Evolutionary conservation across 805 yeast genomes (phyloP), one percentile per base, ranked within the genome.

Genomic region (Cyberlindnera veronae): DNA sequence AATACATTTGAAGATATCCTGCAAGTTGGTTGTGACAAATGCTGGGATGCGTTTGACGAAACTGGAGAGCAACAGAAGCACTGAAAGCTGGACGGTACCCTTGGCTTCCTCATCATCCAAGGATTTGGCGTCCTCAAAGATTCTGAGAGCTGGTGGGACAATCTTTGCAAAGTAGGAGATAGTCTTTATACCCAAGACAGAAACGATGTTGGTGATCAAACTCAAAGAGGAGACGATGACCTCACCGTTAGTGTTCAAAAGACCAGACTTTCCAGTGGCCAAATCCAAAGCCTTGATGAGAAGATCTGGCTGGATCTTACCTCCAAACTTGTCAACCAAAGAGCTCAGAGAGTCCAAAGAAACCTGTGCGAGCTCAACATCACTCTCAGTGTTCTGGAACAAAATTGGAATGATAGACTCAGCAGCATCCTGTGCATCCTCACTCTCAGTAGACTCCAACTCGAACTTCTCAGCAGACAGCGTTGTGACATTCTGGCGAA

Each of bases 101-200:
- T 51, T 64, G 28, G 67, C 47, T 16, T 51, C 58, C 4, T 32
- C 39, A 18, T 57, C 57, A 6, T 54, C 55, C 3, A 52, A 37
- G 6, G 51, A 44, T 1, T 44, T 38, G 2, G 53, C 46, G 12
- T 57, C 55, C 21, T 72, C 68, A 64, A 85, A 83, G 28, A 86
- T 71, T 20, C 67, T 65, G 39, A 88, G 69, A 10, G 85, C 68
- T 12, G 88, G 86, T 13, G 89, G 87, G 46, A 93, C 76, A 56
- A 90, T 81, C 61, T 81, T 82, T 23, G 97, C 87, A 70, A 89
- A 85, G 55, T 72, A 76, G 6, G 95, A 90, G 57, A 93, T 82
- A 47, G 82, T 72, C 56, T 88, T 85, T 15, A 95, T 90, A 38
- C 99, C 99, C 33, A 90, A 62, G 18, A 79, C 74, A 38, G 80